Percentiles rank a stretch among this genome's conserved stretches.
phyloP scores from a whole-genome alignment of 2,329 filamentous ascomycete genomes.

The Metarhizium album region DNA sequence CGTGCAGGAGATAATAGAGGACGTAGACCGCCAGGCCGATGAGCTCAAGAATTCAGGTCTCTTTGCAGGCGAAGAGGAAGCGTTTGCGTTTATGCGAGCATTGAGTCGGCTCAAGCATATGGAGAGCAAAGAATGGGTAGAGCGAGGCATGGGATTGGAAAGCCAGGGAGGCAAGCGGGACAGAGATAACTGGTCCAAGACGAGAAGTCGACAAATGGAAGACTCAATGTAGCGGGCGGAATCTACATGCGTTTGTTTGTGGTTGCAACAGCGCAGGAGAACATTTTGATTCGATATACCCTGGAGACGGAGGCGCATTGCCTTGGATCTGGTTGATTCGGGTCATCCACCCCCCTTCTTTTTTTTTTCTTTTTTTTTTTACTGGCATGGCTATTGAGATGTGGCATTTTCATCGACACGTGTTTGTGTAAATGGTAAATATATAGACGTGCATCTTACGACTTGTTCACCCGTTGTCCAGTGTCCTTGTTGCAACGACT shows the following conservation, averaged over 20 bases:
- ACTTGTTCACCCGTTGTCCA: no score
- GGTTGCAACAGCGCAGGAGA: background rate
- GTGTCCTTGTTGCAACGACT: no score
- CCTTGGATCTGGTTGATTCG: background rate
- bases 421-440: background rate
- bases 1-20: conserved; percentile 70
- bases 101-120: conserved; percentile 80
- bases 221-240: conserved; percentile 46
- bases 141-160: conserved; percentile 63
- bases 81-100: conserved; percentile 89
- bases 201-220: conserved; percentile 56
- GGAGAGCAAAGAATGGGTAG: conserved; percentile 91
- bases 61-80: conserved; percentile 90
- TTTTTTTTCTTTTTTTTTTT: no score
- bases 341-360: no score
- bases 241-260: background rate
- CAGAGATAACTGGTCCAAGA: conserved; percentile 53
- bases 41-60: conserved; percentile 77
- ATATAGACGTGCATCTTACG: no score
- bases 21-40: conserved; percentile 73
- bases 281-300: background rate
- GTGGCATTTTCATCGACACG: background rate
- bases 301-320: background rate
- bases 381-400: background rate
- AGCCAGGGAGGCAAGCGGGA: conserved; percentile 53